A percentile compares a stretch with the other conserved stretches of the same genome.
Evolutionary conservation across 73 alveolate genomes (phyloP).

Genomic region (Durusdinium trenchii): DNA sequence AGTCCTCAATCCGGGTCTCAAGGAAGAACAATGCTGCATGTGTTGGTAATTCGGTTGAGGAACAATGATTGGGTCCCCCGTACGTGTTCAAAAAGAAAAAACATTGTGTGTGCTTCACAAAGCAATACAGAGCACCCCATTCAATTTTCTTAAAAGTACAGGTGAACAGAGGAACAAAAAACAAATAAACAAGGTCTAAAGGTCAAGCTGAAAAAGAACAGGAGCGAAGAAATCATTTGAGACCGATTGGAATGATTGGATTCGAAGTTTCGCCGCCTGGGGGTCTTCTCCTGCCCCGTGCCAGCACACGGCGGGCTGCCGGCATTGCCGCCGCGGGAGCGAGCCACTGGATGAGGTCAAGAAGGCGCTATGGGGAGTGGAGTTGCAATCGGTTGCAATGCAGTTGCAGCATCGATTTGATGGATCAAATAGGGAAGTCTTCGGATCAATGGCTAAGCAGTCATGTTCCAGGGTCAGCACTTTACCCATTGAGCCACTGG

Average conservation of each 20-base stretch:
- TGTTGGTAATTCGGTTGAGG: background rate
- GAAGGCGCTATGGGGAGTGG: constrained; percentile 11
- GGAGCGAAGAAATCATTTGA: too few species aligned
- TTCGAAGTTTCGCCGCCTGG: too few species aligned
- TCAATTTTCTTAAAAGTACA: too few species aligned
- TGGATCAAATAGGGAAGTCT: too few species aligned
- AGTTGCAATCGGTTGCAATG: background rate
- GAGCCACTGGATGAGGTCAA: constrained; percentile 2
- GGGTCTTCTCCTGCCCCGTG: background rate
- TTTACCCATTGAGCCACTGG: too few species aligned
- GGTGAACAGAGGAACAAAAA: too few species aligned
- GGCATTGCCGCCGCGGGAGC: constrained; percentile 25
- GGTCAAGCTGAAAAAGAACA: too few species aligned
- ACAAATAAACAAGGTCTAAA: too few species aligned
- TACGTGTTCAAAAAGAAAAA: background rate
- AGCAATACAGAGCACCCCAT: too few species aligned
- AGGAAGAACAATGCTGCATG: background rate
- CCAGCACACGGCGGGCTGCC: constrained; percentile 54
- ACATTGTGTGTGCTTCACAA: background rate
- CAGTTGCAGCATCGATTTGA: background rate
- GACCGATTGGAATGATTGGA: too few species aligned
- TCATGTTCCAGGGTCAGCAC: too few species aligned
- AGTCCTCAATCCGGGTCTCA: background rate
- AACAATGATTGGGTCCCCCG: background rate
- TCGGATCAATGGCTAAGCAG: too few species aligned